phyloP scores from a whole-genome alignment of 805 yeast genomes.

The Ogataea pini region DNA sequence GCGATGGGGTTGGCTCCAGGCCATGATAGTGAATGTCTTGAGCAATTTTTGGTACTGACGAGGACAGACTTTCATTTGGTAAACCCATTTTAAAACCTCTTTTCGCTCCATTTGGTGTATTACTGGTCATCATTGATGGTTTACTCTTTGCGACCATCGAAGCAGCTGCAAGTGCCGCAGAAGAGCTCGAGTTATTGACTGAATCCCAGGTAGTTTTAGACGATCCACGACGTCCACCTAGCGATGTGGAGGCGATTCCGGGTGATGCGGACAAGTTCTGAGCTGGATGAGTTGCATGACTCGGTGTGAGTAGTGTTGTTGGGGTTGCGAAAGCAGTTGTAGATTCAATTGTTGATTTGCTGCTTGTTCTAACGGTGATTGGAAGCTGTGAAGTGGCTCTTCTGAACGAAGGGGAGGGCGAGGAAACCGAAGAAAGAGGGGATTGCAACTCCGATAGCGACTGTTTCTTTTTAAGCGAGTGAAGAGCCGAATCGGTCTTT shows the following conservation, averaged over 20 bases:
- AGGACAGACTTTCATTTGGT: neutral
- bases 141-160: slow-evolving; percentile 35
- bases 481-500: neutral
- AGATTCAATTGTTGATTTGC: neutral
- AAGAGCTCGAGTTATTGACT: slow-evolving; percentile 31
- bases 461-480: neutral
- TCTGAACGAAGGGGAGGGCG: slow-evolving; percentile 10
- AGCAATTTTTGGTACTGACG: neutral
- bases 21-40: neutral
- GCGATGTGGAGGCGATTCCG: neutral
- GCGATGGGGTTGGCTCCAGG: neutral
- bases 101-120: neutral
- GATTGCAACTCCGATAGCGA: slow-evolving; percentile 7
- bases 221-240: neutral
- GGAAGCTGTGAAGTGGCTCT: slow-evolving; percentile 5
- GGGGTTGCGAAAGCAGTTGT: neutral
- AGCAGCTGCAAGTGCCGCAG: slow-evolving; percentile 39
- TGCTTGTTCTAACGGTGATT: neutral
- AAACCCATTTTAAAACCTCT: neutral
- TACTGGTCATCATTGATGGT: slow-evolving; percentile 28
- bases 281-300: neutral
- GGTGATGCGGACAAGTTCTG: neutral
- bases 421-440: slow-evolving; percentile 5
- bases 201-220: slow-evolving; percentile 31
- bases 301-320: neutral